Evolutionary conservation across 1,284 basidiomycete species (phyloP), one percentile per base, ranked within the genome.

Genomic region (Leccinum pachyderme): DNA sequence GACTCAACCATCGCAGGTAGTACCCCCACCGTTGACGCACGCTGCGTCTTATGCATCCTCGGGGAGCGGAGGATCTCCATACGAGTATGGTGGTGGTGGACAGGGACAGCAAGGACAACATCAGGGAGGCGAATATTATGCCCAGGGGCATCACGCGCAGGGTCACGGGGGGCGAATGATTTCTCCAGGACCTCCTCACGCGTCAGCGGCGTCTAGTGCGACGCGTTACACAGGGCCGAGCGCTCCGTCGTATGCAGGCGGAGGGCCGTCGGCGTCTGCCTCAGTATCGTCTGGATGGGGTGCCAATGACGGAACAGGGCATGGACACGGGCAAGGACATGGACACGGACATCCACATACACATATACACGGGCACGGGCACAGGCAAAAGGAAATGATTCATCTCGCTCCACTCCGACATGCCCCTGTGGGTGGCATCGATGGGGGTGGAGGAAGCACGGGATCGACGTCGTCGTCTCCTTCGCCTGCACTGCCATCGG

Each of bases 371-470:
- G 37, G 37, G 18, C 37, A 39, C 5, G 18, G 37, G 18, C 35
- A 66, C 6, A 64, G 66, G 25, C 61, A 60, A 52, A 64, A 71
- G 18, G 79, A 77, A 55, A 71, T 81, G 60, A 82, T 84, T 31
- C 81, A 83, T 67, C 75, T 86, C 18, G 83, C 83, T 33, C 83
- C 83, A 54, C 63, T 85, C 57, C 71, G 72, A 35, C 69, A 68
- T 22, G 55, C 43, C 0, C 35, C 62, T 2, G 48, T 51, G 1
- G 45, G 52, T 35, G 61, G 54, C 7, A 46, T 53, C 6, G 61
- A 58, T 41, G 41, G 22, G 22, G 41, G 22, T 2, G 32, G 46
- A 22, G 53, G 52, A 25, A 59, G 53, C 13, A 35, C 50, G 0
- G 51, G 56, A 9, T 67, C 67, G 29, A 54, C 68, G 4, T 61